Evolutionary conservation across 345 rosid genomes (phyloP).

Genomic region (Clausena lansium): DNA sequence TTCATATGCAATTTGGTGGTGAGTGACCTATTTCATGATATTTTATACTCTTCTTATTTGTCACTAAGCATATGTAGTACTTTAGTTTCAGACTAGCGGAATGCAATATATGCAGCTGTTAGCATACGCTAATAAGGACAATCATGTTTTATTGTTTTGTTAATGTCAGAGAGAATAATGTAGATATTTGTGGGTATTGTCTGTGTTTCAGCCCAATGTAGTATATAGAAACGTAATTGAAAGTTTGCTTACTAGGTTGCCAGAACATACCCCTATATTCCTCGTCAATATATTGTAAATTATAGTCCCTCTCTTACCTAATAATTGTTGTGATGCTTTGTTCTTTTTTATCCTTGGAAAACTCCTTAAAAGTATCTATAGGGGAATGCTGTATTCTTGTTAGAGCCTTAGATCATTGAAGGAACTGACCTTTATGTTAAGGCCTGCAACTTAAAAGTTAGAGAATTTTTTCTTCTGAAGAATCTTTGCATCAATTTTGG

Average conservation of each 20-base stretch:
- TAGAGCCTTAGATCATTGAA: neutral
- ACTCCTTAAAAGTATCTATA: neutral
- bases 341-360: neutral
- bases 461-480: neutral
- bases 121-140: neutral
- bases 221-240: neutral
- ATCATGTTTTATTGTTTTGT: neutral
- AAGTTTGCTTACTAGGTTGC: neutral
- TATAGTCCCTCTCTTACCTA: neutral
- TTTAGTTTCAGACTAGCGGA: neutral
- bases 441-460: neutral
- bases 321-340: neutral
- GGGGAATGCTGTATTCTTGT: neutral
- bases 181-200: neutral
- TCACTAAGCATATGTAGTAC: neutral
- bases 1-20: conserved; percentile 15
- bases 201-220: neutral
- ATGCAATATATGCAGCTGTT: neutral
- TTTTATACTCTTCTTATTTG: neutral
- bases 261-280: neutral
- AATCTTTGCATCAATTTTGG: neutral
- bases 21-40: conserved; percentile 5
- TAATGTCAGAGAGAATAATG: neutral
- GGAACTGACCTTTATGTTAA: neutral
- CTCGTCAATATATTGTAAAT: neutral